A percentile compares a stretch with the other conserved stretches of the same genome.
Evolutionary conservation across 1,284 basidiomycete genomes (phyloP).

Genomic region (Sporisorium exsertum): DNA sequence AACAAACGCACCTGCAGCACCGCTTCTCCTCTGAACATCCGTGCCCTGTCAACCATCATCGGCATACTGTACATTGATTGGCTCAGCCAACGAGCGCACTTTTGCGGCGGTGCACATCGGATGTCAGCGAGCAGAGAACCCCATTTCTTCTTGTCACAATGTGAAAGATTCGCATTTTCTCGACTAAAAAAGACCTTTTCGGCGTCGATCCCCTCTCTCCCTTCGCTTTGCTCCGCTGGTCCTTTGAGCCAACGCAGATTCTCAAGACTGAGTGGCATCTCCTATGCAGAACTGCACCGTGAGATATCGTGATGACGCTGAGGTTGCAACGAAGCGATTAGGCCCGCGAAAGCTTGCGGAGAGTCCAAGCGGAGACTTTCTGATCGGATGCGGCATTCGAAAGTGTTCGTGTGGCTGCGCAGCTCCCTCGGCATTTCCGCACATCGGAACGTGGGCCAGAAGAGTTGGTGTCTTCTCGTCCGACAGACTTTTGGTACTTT

Average conservation of each 20-base stretch:
- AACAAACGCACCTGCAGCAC: no score
- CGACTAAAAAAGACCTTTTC: neutral
- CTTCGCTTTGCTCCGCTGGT: no score
- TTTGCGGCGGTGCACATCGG: constrained; percentile 1
- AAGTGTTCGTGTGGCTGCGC: neutral
- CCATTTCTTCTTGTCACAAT: constrained; percentile 1
- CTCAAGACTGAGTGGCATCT: neutral
- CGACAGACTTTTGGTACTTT: neutral
- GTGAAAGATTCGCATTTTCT: no score
- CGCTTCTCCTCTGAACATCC: neutral
- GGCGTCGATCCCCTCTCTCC: no score
- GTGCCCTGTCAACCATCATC: no score
- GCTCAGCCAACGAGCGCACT: neutral
- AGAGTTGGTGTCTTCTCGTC: neutral
- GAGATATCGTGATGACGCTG: neutral
- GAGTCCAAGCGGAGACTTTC: neutral
- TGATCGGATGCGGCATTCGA: constrained; percentile 10
- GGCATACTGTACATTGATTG: no score
- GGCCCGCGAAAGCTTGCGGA: neutral
- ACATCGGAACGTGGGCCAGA: neutral
- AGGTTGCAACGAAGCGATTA: neutral
- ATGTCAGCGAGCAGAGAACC: neutral
- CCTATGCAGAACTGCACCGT: no score
- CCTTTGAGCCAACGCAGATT: neutral
- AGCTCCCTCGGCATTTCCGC: neutral